Base-by-base conservation (phyloP, 2,329 filamentous ascomycete species). In the Fusarium torreyae region DNA sequence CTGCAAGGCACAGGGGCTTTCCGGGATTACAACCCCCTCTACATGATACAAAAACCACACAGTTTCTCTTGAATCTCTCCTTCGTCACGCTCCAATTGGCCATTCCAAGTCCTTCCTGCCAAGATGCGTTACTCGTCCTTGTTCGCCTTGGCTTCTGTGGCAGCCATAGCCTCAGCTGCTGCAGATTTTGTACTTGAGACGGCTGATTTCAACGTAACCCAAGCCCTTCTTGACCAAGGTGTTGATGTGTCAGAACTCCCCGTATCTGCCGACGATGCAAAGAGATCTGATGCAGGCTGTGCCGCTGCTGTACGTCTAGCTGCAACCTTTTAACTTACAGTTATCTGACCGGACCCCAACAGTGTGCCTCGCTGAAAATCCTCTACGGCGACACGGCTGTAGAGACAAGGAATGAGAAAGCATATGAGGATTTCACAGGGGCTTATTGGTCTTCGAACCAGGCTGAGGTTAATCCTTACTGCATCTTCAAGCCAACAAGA, bases 401-500 rank as follows among this genome's bases (percentile, higher is more conserved):
- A 38, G 51, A 68, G 39, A 60, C 51, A 14, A 50, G 42, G 3
- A 22, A 55, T 7, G 59, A 61, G 38, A 31, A 22, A 18, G 46
- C 59, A 3, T 69, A 61, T 3, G 3, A 28, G 2, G 48, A 53
- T 1, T 68, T 69, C 24, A 56, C 45, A 1, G 10, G 34, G 18
- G 40, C 66, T 0, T 69, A 57, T 15, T 69, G 65, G 65, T 69
- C 65, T 14, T 42, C 38, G 28, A 51, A 51, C 17, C 65, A 69
- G 13, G 52, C 43, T 4, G 66, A 62, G 1, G 52, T 66, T n/a
- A 52, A 42, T 1, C 65, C 66, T 7, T 48, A 46, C 8, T 69
- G 65, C n/a, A 66, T 66, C 26, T 69, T 69, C 49, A 46, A 66
- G 18, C 66, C 66, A n/a, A 45, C 43, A 7, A 36, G 28, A n/a